phyloP scores from a whole-genome alignment of 768 basidiomycete species.

The Hemileccinum rubropunctum region DNA sequence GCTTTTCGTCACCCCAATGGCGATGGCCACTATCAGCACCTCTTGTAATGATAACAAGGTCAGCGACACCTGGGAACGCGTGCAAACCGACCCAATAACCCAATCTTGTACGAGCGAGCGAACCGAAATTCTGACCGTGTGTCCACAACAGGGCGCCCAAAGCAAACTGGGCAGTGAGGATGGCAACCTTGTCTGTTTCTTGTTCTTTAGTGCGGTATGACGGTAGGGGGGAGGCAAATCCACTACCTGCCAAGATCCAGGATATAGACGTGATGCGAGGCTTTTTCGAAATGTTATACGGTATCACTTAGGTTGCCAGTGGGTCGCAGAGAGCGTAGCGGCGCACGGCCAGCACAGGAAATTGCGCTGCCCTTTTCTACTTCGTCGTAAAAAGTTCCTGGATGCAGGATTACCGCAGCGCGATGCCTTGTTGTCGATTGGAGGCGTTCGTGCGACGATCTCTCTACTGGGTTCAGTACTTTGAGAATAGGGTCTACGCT shows the following conservation, averaged over 20 bases:
- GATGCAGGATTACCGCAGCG: slow-evolving; percentile 98
- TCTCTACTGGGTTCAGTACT: slow-evolving; percentile 65
- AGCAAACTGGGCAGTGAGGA: slow-evolving; percentile 46
- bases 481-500: slow-evolving; percentile 60
- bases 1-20: slow-evolving; percentile 60
- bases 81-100: slow-evolving; percentile 98
- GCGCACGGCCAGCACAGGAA: too few species aligned
- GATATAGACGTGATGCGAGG: too few species aligned
- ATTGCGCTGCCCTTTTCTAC: slow-evolving; percentile 71
- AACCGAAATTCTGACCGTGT: slow-evolving; percentile 82
- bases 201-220: background rate
- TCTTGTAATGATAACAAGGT: slow-evolving; percentile 32
- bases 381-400: slow-evolving; percentile 83
- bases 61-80: slow-evolving; percentile 74
- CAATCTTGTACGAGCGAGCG: slow-evolving; percentile 82
- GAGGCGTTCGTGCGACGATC: slow-evolving; percentile 70
- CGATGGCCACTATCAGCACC: slow-evolving; percentile 45
- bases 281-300: too few species aligned
- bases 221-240: slow-evolving; percentile 2
- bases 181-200: slow-evolving; percentile 21
- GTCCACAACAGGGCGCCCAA: slow-evolving; percentile 84
- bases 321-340: too few species aligned
- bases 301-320: too few species aligned
- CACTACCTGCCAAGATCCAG: too few species aligned
- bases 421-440: slow-evolving; percentile 86